Evolutionary conservation across 345 rosid genomes (phyloP).

Genomic region (Zanthoxylum bungeanum): DNA sequence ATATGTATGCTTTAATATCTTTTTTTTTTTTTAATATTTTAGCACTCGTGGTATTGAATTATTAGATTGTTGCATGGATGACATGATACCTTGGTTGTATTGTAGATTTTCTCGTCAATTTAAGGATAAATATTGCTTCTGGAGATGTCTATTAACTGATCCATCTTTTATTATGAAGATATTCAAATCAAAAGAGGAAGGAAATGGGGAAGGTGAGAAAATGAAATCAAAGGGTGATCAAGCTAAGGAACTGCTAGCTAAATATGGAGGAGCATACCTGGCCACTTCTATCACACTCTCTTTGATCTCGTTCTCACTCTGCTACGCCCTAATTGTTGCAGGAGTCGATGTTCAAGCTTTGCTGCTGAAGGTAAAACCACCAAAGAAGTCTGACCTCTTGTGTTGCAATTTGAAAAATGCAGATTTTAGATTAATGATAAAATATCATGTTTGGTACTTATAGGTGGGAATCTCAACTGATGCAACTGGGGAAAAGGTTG

Average conservation of each 20-base stretch:
- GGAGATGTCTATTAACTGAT: not conserved
- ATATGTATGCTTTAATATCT: too few species aligned
- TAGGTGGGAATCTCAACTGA: conserved; percentile 75
- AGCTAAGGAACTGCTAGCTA: conserved; percentile 75
- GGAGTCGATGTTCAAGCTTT: conserved; percentile 80
- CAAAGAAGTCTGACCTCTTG: not conserved
- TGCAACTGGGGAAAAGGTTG: conserved; percentile 78
- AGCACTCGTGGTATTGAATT: too few species aligned
- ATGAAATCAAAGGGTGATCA: conserved; percentile 70
- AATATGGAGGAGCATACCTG: conserved; percentile 93
- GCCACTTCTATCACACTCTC: conserved; percentile 93
- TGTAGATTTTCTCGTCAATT: too few species aligned
- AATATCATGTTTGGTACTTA: not conserved
- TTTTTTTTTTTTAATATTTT: too few species aligned
- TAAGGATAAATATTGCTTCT: not conserved
- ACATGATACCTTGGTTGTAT: too few species aligned
- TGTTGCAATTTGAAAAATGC: not conserved
- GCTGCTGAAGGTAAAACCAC: conserved; percentile 50
- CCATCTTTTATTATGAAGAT: conserved; percentile 37
- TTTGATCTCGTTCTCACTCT: conserved; percentile 69
- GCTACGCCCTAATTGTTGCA: conserved; percentile 61
- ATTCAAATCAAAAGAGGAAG: conserved; percentile 68
- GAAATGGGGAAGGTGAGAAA: conserved; percentile 31
- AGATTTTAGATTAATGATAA: too few species aligned
- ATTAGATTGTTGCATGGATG: too few species aligned